A percentile compares a stretch with the other conserved stretches of the same genome.
These are phyloP conservation scores for Cadophora gregata DNA, from an alignment of 2,329 filamentous ascomycete species.

Conservation along the genomic window DNA sequence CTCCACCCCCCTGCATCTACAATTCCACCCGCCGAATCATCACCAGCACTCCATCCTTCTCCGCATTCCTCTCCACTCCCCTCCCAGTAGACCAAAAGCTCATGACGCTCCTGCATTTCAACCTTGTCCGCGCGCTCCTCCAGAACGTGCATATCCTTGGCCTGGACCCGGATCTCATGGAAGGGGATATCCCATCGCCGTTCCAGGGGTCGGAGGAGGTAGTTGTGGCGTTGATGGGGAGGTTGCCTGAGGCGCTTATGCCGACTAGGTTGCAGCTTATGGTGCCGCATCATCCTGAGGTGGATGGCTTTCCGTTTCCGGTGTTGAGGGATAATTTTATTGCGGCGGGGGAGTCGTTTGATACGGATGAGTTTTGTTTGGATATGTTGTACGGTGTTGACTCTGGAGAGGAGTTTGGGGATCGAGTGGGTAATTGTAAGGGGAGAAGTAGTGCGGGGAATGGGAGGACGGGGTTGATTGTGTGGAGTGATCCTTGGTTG, in stretches of 20 bases:
- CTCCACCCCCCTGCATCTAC: conserved; percentile 18
- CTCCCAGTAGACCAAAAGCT: conserved; percentile 39
- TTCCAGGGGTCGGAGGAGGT: conserved; percentile 21
- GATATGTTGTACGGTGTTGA: conserved; percentile 47
- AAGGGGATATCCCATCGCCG: conserved; percentile 31
- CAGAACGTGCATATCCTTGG: conserved; percentile 45
- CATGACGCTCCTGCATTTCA: conserved; percentile 47
- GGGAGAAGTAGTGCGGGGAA: background rate
- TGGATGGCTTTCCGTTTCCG: conserved; percentile 48
- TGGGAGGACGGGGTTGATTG: conserved; percentile 47
- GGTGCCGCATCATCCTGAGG: conserved; percentile 49
- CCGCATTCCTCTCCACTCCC: conserved; percentile 15
- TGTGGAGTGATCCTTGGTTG: conserved; percentile 57
- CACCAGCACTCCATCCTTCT: conserved; percentile 18
- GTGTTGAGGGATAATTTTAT: conserved; percentile 50
- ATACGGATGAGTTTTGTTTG: conserved; percentile 47
- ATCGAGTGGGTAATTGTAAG: background rate
- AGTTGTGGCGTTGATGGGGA: background rate
- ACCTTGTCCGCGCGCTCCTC: conserved; percentile 46
- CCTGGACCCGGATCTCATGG: conserved; percentile 28
- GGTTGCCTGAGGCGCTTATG: conserved; percentile 38
- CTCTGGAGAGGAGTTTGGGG: background rate
- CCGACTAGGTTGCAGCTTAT: conserved; percentile 49
- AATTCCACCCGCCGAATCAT: conserved; percentile 7
- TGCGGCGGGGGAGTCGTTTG: conserved; percentile 41